Evolutionary conservation across 2,329 filamentous ascomycete genomes (phyloP), one percentile per base, ranked within the genome.

Genomic region (Trichoderma sp.): DNA sequence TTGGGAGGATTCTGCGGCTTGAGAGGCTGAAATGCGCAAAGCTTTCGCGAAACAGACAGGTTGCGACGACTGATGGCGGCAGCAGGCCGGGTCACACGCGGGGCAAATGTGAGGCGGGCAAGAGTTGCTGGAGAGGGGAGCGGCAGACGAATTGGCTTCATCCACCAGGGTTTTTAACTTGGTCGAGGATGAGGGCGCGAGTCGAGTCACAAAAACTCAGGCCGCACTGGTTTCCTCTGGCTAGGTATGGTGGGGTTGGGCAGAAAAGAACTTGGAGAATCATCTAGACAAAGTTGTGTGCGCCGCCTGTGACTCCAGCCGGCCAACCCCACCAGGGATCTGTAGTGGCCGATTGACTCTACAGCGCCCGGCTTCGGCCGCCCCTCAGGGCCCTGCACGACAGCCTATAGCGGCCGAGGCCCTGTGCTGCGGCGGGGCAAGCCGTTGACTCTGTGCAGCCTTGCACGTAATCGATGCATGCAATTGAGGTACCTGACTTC

Each of bases 31-130:
- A 74, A 77, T 61, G 76, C 76, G 71, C 75, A 69, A 72, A 77
- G 73, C 71, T 72, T 71, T 74, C 73, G 75, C 57, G 75, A 76
- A 68, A 73, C 75, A 68, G 75, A 73, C 71, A 80, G 74, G 72
- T 69, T 72, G 73, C 77, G 77, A 69, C 64, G 71, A 66, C 71
- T 66, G 69, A 68, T 47, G 61, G 70, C 63, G 67, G 71, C 70
- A 73, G 70, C 71, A 71, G 72, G 70, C 72, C 69, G 68, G 57
- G 49, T 64, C 64, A 70, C 66, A 59, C 61, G 56, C 53, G 72
- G 31, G 68, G 43, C 56, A 35, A 58, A 37, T 43, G 33, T 63
- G 52, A 57, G 60, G 69, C 68, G 72, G 40, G 29, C 64, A 7
- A 70, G 49, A 49, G 63, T 68, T 49, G 59, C 60, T 43, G 67